Evolutionary conservation across 1,139 yeast genomes (phyloP).

Genomic region (Protomyces pachydermus): DNA sequence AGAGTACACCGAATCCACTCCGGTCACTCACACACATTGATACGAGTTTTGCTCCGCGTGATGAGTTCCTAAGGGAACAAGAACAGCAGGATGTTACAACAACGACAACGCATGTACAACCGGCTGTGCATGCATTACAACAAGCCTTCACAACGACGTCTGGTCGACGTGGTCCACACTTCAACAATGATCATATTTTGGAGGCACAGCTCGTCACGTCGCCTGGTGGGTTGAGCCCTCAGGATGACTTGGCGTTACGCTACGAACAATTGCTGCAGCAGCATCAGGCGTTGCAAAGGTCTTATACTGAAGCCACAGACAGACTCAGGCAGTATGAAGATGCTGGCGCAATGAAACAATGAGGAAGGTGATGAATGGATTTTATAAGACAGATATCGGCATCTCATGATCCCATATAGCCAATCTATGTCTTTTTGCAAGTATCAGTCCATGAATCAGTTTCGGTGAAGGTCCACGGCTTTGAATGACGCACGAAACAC

Average conservation of each 20-base stretch:
- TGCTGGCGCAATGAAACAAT: background rate
- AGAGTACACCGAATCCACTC: background rate
- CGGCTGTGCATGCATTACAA: background rate
- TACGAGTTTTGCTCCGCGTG: background rate
- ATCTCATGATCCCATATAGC: too few relatives aligned
- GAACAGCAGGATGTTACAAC: background rate
- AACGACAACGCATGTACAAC: background rate
- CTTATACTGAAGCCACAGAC: background rate
- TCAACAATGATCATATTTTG: background rate
- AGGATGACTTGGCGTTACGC: background rate
- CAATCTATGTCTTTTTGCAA: too few relatives aligned
- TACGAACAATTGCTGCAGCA: background rate
- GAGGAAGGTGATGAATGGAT: background rate
- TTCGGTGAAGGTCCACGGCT: too few relatives aligned
- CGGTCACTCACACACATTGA: background rate
- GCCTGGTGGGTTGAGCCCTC: background rate
- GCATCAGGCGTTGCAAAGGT: background rate
- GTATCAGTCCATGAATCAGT: too few relatives aligned
- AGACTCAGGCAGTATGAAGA: background rate
- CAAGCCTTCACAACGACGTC: background rate
- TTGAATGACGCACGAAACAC: background rate
- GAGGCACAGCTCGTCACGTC: background rate
- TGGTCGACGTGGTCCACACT: background rate
- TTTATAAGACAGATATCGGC: too few relatives aligned
- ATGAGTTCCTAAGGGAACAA: background rate